Evolutionary conservation across 805 yeast species (phyloP).

Genomic region (Jamesozyma jinghongensis): DNA sequence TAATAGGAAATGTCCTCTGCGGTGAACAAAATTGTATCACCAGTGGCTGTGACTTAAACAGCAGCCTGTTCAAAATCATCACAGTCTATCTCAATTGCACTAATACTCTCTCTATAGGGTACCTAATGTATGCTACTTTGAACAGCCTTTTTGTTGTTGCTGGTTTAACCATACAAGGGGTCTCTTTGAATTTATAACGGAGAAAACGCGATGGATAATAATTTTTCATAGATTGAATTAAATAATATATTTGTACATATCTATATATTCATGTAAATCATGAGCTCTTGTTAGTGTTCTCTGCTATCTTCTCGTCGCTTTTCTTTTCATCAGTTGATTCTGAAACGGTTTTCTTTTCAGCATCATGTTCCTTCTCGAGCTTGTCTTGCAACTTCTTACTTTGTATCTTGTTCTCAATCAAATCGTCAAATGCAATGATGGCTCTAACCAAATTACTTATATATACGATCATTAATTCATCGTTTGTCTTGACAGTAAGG

Average conservation of each 20-base stretch:
- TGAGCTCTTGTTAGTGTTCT: not conserved
- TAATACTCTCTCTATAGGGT: too few species aligned
- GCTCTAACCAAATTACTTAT: constrained; percentile 85
- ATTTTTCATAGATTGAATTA: too few species aligned
- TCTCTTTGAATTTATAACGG: too few species aligned
- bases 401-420: constrained; percentile 90
- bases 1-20: not conserved
- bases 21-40: not conserved
- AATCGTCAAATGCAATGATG: constrained; percentile 90
- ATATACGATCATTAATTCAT: constrained; percentile 89
- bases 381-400: constrained; percentile 46
- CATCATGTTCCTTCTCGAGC: constrained; percentile 30
- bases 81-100: too few species aligned
- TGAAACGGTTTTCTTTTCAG: constrained; percentile 12
- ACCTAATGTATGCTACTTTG: too few species aligned
- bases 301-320: not conserved
- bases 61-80: not conserved
- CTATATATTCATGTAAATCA: too few species aligned
- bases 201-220: too few species aligned
- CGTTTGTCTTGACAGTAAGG: constrained; percentile 87
- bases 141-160: too few species aligned
- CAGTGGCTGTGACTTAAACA: not conserved
- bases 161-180: too few species aligned
- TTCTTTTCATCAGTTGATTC: not conserved
- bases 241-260: too few species aligned